Evolutionary conservation across 441 rosid genomes (phyloP).

Genomic region (Euphorbia schlechtendalii): DNA sequence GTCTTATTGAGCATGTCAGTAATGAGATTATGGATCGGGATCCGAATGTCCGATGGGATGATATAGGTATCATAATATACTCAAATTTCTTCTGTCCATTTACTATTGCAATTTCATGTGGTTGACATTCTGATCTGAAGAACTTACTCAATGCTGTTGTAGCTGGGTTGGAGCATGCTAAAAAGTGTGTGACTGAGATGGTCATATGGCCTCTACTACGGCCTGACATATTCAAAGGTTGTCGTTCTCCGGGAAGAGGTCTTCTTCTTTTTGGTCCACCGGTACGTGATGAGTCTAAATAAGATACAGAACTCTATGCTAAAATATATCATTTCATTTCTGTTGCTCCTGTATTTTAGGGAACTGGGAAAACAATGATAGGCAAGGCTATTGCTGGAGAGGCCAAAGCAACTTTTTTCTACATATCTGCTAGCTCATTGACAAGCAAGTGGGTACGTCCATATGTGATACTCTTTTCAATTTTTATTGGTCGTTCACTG

Average conservation of each 20-base stretch:
- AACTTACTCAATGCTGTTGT: slow-evolving; percentile 24
- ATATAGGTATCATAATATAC: slow-evolving; percentile 59
- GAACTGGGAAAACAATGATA: slow-evolving; percentile 97
- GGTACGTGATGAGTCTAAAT: slow-evolving; percentile 38
- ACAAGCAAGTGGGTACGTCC: slow-evolving; percentile 89
- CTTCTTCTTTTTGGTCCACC: slow-evolving; percentile 99
- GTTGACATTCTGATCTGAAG: slow-evolving; percentile 20
- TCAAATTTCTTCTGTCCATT: slow-evolving; percentile 11
- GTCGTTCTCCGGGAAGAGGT: slow-evolving; percentile 97
- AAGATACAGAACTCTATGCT: slow-evolving; percentile 13
- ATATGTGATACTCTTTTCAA: slow-evolving; percentile 20
- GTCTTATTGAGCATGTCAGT: slow-evolving; percentile 91
- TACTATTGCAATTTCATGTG: slow-evolving; percentile 10
- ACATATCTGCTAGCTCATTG: slow-evolving; percentile 94
- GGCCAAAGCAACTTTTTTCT: slow-evolving; percentile 95
- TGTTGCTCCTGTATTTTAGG: slow-evolving; percentile 39
- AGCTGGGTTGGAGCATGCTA: slow-evolving; percentile 99
- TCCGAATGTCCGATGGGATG: slow-evolving; percentile 93
- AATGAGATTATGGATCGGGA: slow-evolving; percentile 96
- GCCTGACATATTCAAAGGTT: slow-evolving; percentile 89
- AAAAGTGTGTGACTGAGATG: slow-evolving; percentile 97
- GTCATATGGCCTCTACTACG: slow-evolving; percentile 95
- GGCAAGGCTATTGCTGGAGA: slow-evolving; percentile 99
- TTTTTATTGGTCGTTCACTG: slow-evolving; percentile 2
- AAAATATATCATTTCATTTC: neutral